Evolutionary conservation across 2,329 filamentous ascomycete genomes (phyloP), one percentile per base, ranked within the genome.

Genomic region (Penicillium sumatraense): DNA sequence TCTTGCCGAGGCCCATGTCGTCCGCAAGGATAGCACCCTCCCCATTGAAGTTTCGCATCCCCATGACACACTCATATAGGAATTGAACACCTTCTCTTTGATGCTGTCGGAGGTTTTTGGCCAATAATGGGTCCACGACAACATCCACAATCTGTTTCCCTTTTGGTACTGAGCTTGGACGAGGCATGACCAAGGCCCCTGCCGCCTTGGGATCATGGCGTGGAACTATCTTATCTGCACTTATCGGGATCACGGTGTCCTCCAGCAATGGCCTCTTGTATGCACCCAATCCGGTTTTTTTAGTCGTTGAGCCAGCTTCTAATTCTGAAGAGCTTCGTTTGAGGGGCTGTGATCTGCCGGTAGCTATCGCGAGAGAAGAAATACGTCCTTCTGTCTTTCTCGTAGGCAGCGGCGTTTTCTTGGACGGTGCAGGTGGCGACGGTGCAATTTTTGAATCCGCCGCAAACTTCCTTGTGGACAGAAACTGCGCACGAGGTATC

Each of bases 1-100:
- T 90, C 73, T 91, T 91, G 18, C 88, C 88, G 2, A 91, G 72
- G 0, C 88, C 88, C 88, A 91, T 91, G 63, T 90, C 88, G 67
- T 91, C 88, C 1, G 88, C 88, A 46, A 91, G 76, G 55, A 91
- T 86, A 3, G 87, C 88, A 21, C 88, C 88, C 70, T 88, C 82
- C 1, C 88, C 87, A 63, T 84, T 84, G 58, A 83, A 86, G 38
- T 80, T 75, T 38, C 86, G 81, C 80, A 90, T 83, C 5, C 88
- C 88, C 88, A 90, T 90, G 0, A 90, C 85, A 67, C 88, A 90
- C 71, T 90, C 88, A 65, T 91, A 91, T 40, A 91, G 70, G 63
- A 91, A 90, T 47, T 83, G 78, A 0, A 90, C 86, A 20, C 88
- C 88, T 65, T 88, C 84, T 13, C 85, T 80, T 67, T 91, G 88